Evolutionary conservation across 805 yeast genomes (phyloP).

Genomic region (Yarrowia keelungensis): DNA sequence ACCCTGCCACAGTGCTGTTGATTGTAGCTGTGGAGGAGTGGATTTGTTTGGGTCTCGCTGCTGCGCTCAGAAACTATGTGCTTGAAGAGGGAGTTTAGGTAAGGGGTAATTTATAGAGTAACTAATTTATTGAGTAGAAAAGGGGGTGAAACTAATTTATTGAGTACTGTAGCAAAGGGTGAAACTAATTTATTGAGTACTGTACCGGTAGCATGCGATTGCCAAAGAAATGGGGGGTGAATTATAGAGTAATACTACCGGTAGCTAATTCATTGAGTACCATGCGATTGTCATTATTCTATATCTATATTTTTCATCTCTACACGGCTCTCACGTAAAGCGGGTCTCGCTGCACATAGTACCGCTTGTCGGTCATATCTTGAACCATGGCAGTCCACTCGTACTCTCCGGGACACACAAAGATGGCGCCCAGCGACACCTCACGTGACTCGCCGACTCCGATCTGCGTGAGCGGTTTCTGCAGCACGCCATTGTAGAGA

Average conservation of each 20-base stretch:
- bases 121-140: background rate
- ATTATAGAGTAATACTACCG: too few species aligned
- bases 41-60: constrained; percentile 22
- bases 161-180: too few species aligned
- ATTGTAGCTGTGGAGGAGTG: constrained; percentile 24
- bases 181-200: too few species aligned
- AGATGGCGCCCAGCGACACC: constrained; percentile 63
- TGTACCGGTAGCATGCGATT: too few species aligned
- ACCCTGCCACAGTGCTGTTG: constrained; percentile 29
- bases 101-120: constrained; percentile 1
- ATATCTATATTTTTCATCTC: background rate
- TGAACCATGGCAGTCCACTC: constrained; percentile 78
- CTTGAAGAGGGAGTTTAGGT: constrained; percentile 5
- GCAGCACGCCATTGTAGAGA: constrained; percentile 75
- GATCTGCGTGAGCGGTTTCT: constrained; percentile 58
- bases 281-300: background rate
- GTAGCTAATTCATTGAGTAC: constrained; percentile 4
- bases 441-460: constrained; percentile 54
- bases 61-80: constrained; percentile 13
- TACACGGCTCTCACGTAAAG: constrained; percentile 39
- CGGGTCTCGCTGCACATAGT: constrained; percentile 43
- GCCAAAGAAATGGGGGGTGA: too few species aligned
- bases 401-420: constrained; percentile 78
- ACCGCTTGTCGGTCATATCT: constrained; percentile 47
- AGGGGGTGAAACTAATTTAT: too few species aligned